Evolutionary conservation across 2,329 filamentous ascomycete species (phyloP).

Genomic region (Catunica adiposa): DNA sequence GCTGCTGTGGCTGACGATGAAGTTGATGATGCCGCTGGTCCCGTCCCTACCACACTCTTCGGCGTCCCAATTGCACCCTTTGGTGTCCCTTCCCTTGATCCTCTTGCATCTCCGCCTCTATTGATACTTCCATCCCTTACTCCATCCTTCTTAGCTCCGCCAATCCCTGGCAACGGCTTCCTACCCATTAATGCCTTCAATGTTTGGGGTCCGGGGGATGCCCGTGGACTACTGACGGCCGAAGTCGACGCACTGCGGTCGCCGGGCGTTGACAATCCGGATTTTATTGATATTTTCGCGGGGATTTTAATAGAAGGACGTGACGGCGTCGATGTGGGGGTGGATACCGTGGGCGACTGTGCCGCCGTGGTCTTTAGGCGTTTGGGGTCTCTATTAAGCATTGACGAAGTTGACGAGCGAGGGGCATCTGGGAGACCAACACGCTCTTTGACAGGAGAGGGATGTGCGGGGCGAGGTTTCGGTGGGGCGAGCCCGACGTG

Average conservation of each 20-base stretch:
- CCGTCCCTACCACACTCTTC: too few species aligned
- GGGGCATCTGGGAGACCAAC: constrained; percentile 8
- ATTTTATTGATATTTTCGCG: constrained; percentile 12
- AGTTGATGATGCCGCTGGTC: too few species aligned
- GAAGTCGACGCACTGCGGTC: background rate
- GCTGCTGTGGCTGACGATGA: background rate
- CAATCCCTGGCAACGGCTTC: constrained; percentile 11
- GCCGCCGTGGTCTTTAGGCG: too few species aligned
- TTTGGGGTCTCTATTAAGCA: too few species aligned
- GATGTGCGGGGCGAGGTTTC: background rate
- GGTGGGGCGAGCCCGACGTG: constrained; percentile 11
- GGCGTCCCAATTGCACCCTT: background rate
- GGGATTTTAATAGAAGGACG: constrained; percentile 11
- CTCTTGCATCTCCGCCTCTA: background rate
- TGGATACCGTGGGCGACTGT: too few species aligned
- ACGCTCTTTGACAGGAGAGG: constrained; percentile 8
- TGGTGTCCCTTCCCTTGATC: background rate
- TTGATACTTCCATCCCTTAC: background rate
- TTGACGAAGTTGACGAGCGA: too few species aligned
- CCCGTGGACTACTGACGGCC: background rate
- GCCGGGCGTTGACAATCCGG: background rate
- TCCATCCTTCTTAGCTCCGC: background rate
- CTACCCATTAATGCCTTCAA: constrained; percentile 12
- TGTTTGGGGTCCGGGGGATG: constrained; percentile 7
- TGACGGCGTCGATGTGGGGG: background rate